A percentile compares a stretch with the other conserved stretches of the same genome.
phyloP scores from a whole-genome alignment of 2,329 filamentous ascomycete species.

The Xylariaceae sp. region DNA sequence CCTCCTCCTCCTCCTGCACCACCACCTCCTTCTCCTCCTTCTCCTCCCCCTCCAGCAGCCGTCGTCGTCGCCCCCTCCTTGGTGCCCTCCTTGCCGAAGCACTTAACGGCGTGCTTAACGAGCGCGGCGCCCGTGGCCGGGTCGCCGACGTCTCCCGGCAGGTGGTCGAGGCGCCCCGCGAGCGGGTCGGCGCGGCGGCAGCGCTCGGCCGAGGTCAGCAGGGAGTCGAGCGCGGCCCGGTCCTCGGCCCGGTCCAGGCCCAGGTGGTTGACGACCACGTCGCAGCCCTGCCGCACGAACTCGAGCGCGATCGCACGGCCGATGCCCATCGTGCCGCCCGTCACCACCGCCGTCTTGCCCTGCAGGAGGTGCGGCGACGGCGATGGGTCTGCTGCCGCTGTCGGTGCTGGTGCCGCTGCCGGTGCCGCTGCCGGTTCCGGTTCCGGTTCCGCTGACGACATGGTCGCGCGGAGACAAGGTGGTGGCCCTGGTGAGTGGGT shows the following conservation, averaged over 20 bases:
- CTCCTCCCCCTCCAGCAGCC: too few relatives aligned
- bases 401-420: too few relatives aligned
- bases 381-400: too few relatives aligned
- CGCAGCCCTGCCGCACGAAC: slow-evolving; percentile 69
- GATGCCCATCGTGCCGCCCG: slow-evolving; percentile 79
- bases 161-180: slow-evolving; percentile 53
- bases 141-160: slow-evolving; percentile 70
- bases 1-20: too few relatives aligned
- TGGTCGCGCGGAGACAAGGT: too few relatives aligned
- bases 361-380: slow-evolving; percentile 59
- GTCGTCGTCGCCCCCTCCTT: too few relatives aligned
- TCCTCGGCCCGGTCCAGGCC: slow-evolving; percentile 50
- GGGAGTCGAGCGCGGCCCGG: slow-evolving; percentile 41
- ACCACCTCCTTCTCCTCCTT: too few relatives aligned
- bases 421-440: too few relatives aligned
- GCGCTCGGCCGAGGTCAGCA: slow-evolving; percentile 29
- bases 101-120: slow-evolving; percentile 56
- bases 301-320: slow-evolving; percentile 77
- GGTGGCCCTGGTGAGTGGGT: too few relatives aligned
- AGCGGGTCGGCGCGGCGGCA: slow-evolving; percentile 38
- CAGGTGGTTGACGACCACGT: slow-evolving; percentile 75
- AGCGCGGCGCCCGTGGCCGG: slow-evolving; percentile 63
- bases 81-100: slow-evolving; percentile 44
- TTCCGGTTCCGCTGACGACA: too few relatives aligned
- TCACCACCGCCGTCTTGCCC: slow-evolving; percentile 78